phyloP scores from a whole-genome alignment of 148 eudicot genomes.

The Suaeda aralocaspica region DNA sequence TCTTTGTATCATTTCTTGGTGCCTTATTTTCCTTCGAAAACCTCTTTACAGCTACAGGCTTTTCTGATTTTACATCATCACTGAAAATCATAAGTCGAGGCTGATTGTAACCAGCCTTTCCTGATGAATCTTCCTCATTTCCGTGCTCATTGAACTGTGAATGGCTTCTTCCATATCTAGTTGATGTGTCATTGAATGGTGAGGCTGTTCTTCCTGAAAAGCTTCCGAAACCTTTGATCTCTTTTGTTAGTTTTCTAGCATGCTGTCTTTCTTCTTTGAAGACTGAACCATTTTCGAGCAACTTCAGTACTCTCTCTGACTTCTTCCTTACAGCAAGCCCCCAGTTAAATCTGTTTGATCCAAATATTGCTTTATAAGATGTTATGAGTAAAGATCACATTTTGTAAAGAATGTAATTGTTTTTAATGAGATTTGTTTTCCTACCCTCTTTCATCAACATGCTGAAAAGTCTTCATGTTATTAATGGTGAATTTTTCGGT shows the following conservation, averaged over 20 bases:
- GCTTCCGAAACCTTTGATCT: conserved; percentile 91
- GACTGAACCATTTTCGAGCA: conserved; percentile 58
- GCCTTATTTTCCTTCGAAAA: conserved; percentile 55
- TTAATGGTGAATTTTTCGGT: conserved; percentile 43
- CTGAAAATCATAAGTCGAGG: not conserved
- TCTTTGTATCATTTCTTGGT: conserved; percentile 26
- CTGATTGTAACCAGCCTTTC: not conserved
- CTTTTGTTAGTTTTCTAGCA: conserved; percentile 70
- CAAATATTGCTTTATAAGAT: not conserved
- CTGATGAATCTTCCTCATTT: conserved; percentile 27
- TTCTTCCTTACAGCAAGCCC: conserved; percentile 74
- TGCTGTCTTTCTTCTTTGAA: conserved; percentile 71
- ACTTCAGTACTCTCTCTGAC: conserved; percentile 55
- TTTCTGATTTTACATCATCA: conserved; percentile 19
- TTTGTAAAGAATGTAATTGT: not conserved
- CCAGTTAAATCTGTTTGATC: conserved; percentile 74
- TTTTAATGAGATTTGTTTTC: not conserved
- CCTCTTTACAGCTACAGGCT: conserved; percentile 13
- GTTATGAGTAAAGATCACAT: not conserved
- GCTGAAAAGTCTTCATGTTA: conserved; percentile 66
- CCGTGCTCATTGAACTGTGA: conserved; percentile 62
- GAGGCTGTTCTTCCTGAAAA: conserved; percentile 37
- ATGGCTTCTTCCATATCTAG: conserved; percentile 46
- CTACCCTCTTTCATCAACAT: conserved; percentile 85
- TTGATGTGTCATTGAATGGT: conserved; percentile 25